Percentiles rank a stretch among this genome's conserved stretches.
phyloP scores from a whole-genome alignment of 139 green algal species.

The Tetraselmis chui region DNA sequence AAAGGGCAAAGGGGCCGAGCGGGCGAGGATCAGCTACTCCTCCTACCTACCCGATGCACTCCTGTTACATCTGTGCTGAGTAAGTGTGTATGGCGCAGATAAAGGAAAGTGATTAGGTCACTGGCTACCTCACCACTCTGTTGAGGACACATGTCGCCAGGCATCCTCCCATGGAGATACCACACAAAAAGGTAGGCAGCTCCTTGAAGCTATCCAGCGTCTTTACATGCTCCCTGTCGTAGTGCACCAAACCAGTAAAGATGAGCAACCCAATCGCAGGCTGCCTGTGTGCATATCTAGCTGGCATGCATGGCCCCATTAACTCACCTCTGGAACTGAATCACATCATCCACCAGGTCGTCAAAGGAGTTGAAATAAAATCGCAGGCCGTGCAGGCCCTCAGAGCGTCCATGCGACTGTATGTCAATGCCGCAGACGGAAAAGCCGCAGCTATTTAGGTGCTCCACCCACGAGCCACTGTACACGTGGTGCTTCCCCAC shows the following conservation, averaged over 20 bases:
- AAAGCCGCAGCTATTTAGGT: slow-evolving; percentile 52
- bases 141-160: slow-evolving; percentile 18
- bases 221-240: slow-evolving; percentile 1
- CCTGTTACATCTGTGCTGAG: too few relatives aligned
- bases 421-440: slow-evolving; percentile 57
- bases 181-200: slow-evolving; percentile 50
- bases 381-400: slow-evolving; percentile 33
- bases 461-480: slow-evolving; percentile 50
- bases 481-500: slow-evolving; percentile 38
- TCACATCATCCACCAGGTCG: slow-evolving; percentile 52
- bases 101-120: too few relatives aligned
- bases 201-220: slow-evolving; percentile 20
- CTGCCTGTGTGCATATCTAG: not conserved
- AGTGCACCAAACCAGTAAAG: not conserved
- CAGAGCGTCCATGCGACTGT: slow-evolving; percentile 48
- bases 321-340: slow-evolving; percentile 34
- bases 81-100: too few relatives aligned
- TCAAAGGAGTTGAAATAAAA: slow-evolving; percentile 50
- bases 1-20: too few relatives aligned
- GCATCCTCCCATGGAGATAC: slow-evolving; percentile 59
- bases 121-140: not conserved
- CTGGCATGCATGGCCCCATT: not conserved
- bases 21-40: too few relatives aligned
- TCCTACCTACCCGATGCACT: too few relatives aligned
- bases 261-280: not conserved